phyloP scores from a whole-genome alignment of 495 filamentous ascomycete genomes.

The Xylaria cubensis region DNA sequence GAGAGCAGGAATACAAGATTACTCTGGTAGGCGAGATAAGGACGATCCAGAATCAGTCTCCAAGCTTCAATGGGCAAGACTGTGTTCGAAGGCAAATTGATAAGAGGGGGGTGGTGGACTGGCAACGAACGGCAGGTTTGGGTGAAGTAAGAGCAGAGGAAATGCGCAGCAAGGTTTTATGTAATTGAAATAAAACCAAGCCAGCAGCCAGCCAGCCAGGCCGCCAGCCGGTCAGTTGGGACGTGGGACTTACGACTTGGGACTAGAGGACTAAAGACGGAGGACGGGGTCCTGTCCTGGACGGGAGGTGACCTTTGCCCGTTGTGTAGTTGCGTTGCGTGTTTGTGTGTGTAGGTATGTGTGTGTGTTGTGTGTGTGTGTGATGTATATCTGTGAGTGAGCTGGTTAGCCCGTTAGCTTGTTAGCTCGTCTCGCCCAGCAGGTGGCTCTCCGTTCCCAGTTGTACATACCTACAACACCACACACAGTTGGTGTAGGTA shows the following conservation, averaged over 20 bases:
- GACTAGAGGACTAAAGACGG: background rate
- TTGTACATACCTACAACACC: no score
- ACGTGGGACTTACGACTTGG: background rate
- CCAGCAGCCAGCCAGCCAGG: slow-evolving; percentile 21
- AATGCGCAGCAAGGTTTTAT: slow-evolving; percentile 58
- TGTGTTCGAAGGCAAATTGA: slow-evolving; percentile 37
- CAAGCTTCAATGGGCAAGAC: slow-evolving; percentile 31
- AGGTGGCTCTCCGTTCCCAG: slow-evolving; percentile 3
- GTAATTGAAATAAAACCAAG: slow-evolving; percentile 56
- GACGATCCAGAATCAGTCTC: slow-evolving; percentile 34
- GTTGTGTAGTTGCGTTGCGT: slow-evolving; percentile 1
- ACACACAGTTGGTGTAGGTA: background rate
- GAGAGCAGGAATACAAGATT: slow-evolving; percentile 30
- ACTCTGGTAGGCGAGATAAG: slow-evolving; percentile 32
- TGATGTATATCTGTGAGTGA: background rate
- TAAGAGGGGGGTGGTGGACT: slow-evolving; percentile 43
- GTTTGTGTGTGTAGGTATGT: background rate
- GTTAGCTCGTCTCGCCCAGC: slow-evolving; percentile 1
- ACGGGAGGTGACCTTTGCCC: slow-evolving; percentile 7
- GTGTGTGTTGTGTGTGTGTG: background rate
- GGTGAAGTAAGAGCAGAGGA: slow-evolving; percentile 55
- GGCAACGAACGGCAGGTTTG: slow-evolving; percentile 52
- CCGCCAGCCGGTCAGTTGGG: slow-evolving; percentile 34
- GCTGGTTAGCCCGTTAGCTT: slow-evolving; percentile 6
- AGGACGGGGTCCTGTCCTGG: background rate